Base-by-base conservation (phyloP, 23 red algal species). In the Gracilaria caudata region DNA sequence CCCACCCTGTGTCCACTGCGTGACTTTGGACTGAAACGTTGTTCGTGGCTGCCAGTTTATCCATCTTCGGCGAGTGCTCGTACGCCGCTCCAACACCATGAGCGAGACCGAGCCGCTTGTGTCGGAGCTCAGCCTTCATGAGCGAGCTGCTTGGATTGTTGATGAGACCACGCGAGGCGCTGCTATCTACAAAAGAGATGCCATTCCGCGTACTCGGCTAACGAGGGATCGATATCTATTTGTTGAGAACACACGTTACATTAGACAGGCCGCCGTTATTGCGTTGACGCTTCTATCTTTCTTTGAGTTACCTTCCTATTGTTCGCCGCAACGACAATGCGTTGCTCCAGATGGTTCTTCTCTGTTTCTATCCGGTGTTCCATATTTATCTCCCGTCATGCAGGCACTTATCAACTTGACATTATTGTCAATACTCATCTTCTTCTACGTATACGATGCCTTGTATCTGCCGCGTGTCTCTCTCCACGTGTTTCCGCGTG, bases 71-170 rank as follows among this genome's bases (percentile, higher is more conserved):
- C 58, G 7, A 32, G 7, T 16, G 21, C 26, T 32, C 8, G 58
- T 63, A 63, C 30, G 23, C 14, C 35, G 37, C 37, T 47, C 43
- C 0, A 14, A 40, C 40, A 21, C 43, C 20, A 75, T 75, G 70
- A 75, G 70, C 70, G 70, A 75, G 70, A 47, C 39, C 70, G 43
- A 75, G 10, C 70, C 43, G 70, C 70, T 75, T 24, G 39, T 75
- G 1, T 34, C 70, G 19, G 21, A 23, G 24, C 90, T 93, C 54
- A 73, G 30, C 16, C 51, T 68, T 40, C 65, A 74, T 70, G 90
- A 84, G 58, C 51, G 65, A 66, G 90, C 90, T 12, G 90, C 90
- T 41, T 93, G 90, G 90, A 86, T 93, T 53, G 63, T 93, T 47
- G 90, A 93, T 58, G 90, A 93, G 81, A 85, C 82, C 35, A 61